These are phyloP conservation scores for Lentinula edodes DNA, from an alignment of 768 basidiomycete genomes.

Conservation along the genomic window DNA sequence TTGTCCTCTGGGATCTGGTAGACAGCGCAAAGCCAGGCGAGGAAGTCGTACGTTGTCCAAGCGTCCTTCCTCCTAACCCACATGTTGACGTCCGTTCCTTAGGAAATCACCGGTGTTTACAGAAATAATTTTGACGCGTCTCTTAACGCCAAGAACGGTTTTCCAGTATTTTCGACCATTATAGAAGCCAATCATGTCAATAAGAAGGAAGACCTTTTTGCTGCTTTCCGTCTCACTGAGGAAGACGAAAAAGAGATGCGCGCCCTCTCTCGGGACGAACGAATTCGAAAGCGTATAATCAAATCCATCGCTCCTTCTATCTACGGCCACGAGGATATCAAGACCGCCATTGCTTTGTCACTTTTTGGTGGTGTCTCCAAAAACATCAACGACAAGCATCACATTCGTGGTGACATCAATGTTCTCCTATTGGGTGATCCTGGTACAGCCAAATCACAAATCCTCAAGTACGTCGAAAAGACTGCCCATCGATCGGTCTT, in stretches of 20 bases:
- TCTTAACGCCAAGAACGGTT: conserved; percentile 97
- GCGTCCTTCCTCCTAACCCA: not conserved
- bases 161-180: conserved; percentile 98
- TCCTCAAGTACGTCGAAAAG: conserved; percentile 98
- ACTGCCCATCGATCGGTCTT: conserved; percentile 97
- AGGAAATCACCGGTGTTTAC: conserved; percentile 98
- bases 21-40: conserved; percentile 98
- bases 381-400: conserved; percentile 94
- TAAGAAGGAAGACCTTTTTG: conserved; percentile 98
- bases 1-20: conserved; percentile 96
- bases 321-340: conserved; percentile 99
- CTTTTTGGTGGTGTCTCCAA: conserved; percentile 93
- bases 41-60: conserved; percentile 67
- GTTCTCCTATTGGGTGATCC: conserved; percentile 95
- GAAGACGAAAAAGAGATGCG: conserved; percentile 95
- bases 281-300: conserved; percentile 94
- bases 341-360: conserved; percentile 92
- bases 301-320: conserved; percentile 99
- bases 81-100: conserved; percentile 6
- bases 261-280: conserved; percentile 79
- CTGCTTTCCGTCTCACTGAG: conserved; percentile 95
- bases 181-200: conserved; percentile 98
- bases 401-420: conserved; percentile 97
- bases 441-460: conserved; percentile 98
- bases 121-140: conserved; percentile 99